Evolutionary conservation across 2,329 filamentous ascomycete species (phyloP).

Genomic region (Cladosporium sp.): DNA sequence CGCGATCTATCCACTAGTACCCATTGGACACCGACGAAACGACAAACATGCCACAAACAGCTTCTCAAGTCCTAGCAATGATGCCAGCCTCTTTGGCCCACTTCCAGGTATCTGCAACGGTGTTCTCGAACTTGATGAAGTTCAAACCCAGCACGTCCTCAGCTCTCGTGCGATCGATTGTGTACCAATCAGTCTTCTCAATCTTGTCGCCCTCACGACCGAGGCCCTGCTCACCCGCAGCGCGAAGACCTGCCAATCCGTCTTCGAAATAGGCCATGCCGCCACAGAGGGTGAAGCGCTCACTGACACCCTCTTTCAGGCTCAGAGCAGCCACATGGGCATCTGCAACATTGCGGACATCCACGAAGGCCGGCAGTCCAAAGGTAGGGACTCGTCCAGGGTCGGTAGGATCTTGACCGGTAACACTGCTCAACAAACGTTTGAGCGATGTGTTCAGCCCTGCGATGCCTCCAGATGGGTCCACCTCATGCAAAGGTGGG

Average conservation of each 20-base stretch:
- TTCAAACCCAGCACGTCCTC: background rate
- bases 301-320: background rate
- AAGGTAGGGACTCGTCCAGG: background rate
- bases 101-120: background rate
- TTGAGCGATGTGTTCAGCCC: background rate
- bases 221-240: background rate
- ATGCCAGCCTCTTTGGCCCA: background rate
- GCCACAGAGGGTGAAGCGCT: background rate
- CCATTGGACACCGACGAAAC: too few relatives aligned
- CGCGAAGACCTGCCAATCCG: background rate
- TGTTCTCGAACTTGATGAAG: background rate
- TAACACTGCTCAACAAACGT: background rate
- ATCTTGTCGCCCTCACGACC: background rate
- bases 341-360: background rate
- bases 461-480: background rate
- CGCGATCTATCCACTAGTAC: too few relatives aligned
- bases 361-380: background rate
- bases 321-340: background rate
- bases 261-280: background rate
- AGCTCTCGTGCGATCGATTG: background rate
- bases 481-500: constrained; percentile 28
- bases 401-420: background rate
- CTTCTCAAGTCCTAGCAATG: background rate
- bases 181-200: background rate
- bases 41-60: background rate